phyloP scores from a whole-genome alignment of 2,329 filamentous ascomycete genomes.

The Aspergillus tubingensis region DNA sequence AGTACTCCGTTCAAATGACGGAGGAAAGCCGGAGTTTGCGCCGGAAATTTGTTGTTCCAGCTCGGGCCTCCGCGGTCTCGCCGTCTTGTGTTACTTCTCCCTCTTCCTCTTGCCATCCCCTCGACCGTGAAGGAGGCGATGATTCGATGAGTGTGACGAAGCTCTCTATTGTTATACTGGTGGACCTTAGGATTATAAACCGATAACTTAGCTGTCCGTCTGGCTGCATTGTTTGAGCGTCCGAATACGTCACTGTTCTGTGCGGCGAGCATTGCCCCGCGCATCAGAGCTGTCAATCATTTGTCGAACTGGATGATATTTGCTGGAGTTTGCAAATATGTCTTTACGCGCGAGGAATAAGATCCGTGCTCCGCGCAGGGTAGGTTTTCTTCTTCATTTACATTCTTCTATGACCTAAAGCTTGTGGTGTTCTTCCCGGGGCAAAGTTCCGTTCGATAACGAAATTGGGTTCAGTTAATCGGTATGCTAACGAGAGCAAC shows the following conservation, averaged over 20 bases:
- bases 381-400: constrained; percentile 46
- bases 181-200: no score
- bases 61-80: constrained; percentile 22
- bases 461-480: neutral
- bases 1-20: neutral
- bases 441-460: neutral
- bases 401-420: constrained; percentile 7
- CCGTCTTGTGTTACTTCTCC: constrained; percentile 4
- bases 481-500: neutral
- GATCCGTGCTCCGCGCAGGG: constrained; percentile 68
- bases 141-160: neutral
- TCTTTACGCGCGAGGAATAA: constrained; percentile 60
- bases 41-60: constrained; percentile 32
- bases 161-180: no score
- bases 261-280: constrained; percentile 16
- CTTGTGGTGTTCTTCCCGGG: neutral
- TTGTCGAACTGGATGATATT: constrained; percentile 14
- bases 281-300: neutral
- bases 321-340: constrained; percentile 38
- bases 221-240: no score
- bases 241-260: neutral
- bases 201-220: no score
- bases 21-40: constrained; percentile 17
- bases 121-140: neutral
- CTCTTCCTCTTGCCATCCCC: neutral